phyloP scores from a whole-genome alignment of 2,329 filamentous ascomycete species.

The Biscogniauxia sp. region DNA sequence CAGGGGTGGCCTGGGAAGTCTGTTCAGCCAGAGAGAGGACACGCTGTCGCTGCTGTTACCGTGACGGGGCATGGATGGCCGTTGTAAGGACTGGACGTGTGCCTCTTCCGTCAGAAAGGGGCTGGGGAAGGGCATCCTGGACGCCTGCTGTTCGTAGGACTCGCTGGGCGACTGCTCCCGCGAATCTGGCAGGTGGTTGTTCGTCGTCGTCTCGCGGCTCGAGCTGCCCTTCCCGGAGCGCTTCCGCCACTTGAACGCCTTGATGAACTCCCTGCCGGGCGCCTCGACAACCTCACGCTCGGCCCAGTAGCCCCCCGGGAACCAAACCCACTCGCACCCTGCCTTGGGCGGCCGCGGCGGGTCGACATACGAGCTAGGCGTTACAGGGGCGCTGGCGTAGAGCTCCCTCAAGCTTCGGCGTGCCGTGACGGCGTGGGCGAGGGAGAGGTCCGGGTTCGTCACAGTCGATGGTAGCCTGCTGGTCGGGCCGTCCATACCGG shows the following conservation, averaged over 20 bases:
- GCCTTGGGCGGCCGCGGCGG: constrained; percentile 54
- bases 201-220: constrained; percentile 9
- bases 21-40: neutral
- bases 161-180: constrained; percentile 10
- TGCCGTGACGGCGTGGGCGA: constrained; percentile 3
- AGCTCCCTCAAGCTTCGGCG: constrained; percentile 16
- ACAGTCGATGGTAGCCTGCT: constrained; percentile 23
- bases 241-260: constrained; percentile 41
- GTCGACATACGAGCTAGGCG: constrained; percentile 37
- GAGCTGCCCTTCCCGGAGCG: constrained; percentile 31
- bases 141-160: neutral
- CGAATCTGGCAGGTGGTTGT: constrained; percentile 13
- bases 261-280: constrained; percentile 31
- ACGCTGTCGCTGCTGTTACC: neutral
- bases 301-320: constrained; percentile 62
- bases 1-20: constrained; percentile 2
- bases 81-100: neutral
- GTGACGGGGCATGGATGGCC: neutral
- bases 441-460: constrained; percentile 4
- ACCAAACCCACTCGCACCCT: constrained; percentile 62
- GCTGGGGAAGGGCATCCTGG: constrained; percentile 13
- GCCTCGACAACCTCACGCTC: constrained; percentile 44
- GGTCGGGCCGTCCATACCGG: constrained; percentile 28
- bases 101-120: constrained; percentile 7
- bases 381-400: constrained; percentile 11